Evolutionary conservation across 2,329 filamentous ascomycete genomes (phyloP).

Genomic region (Fusarium begoniae): DNA sequence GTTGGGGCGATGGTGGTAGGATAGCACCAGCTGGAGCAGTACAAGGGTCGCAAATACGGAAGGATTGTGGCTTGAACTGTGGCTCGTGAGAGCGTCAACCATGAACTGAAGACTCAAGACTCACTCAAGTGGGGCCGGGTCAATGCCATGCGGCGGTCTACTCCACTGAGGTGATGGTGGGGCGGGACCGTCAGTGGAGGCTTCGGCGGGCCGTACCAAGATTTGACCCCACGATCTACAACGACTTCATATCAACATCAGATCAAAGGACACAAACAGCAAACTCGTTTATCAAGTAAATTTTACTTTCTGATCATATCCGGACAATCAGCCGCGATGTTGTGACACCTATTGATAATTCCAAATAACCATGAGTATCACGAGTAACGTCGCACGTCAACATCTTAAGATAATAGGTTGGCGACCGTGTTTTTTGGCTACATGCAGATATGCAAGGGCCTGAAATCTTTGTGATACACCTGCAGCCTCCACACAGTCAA

Average conservation of each 20-base stretch:
- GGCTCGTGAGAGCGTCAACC: not conserved
- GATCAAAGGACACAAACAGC: not conserved
- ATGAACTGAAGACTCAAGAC: not conserved
- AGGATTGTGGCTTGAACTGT: constrained; percentile 19
- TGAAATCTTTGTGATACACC: not conserved
- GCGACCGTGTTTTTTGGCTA: not conserved
- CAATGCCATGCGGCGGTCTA: not conserved
- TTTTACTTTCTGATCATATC: not conserved
- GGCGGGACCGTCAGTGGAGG: not conserved
- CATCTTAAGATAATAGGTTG: not conserved
- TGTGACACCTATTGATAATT: not conserved
- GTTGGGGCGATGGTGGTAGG: constrained; percentile 20
- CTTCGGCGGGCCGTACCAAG: not conserved
- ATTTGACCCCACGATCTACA: not conserved
- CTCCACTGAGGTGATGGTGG: not conserved
- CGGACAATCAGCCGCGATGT: accelerated
- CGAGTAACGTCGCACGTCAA: not conserved
- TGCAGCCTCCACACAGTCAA: no score
- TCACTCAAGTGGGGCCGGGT: not conserved
- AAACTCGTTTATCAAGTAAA: not conserved
- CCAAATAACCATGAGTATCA: not conserved
- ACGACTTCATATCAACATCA: not conserved
- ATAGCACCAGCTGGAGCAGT: not conserved
- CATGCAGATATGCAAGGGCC: not conserved
- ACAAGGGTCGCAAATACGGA: constrained; percentile 13